Conservation (phyloP, 768 basidiomycete genomes). For the Fistulinella prunicolor region DNA sequence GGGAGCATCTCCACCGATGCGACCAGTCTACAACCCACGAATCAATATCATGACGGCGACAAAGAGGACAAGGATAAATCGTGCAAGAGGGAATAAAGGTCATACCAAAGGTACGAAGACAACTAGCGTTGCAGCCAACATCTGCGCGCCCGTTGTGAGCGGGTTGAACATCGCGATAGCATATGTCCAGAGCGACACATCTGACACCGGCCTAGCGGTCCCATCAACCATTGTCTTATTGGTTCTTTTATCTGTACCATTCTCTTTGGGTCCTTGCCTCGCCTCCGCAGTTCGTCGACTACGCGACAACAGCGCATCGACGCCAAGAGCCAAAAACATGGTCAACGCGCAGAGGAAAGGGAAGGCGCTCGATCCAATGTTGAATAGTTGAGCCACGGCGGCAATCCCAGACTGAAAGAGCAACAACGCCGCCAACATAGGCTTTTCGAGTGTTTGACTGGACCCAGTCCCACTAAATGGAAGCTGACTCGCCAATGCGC, state of each 20-base stretch:
- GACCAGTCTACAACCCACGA: slow-evolving; percentile 59
- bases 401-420: slow-evolving; percentile 59
- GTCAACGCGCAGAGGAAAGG: slow-evolving; percentile 64
- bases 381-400: slow-evolving; percentile 55
- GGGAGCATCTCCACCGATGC: slow-evolving; percentile 78
- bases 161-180: slow-evolving; percentile 55
- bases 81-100: background rate
- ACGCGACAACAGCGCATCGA: slow-evolving; percentile 44
- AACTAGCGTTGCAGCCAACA: slow-evolving; percentile 63
- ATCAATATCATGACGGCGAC: slow-evolving; percentile 5
- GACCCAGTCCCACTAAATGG: slow-evolving; percentile 36
- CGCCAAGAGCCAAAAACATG: slow-evolving; percentile 51
- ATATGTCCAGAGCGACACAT: slow-evolving; percentile 61
- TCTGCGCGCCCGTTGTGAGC: slow-evolving; percentile 53
- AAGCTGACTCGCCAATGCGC: slow-evolving; percentile 61
- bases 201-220: slow-evolving; percentile 18
- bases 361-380: slow-evolving; percentile 74
- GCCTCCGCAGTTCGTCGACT: slow-evolving; percentile 16
- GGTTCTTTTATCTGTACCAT: background rate
- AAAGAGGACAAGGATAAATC: too few species aligned
- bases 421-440: slow-evolving; percentile 56
- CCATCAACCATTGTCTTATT: background rate
- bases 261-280: background rate
- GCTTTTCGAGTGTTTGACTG: slow-evolving; percentile 50
- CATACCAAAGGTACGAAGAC: slow-evolving; percentile 88